A percentile compares a stretch with the other conserved stretches of the same genome.
These are phyloP conservation scores for Plasmodium gallinaceum DNA, from an alignment of 169 alveolate species.

Conservation along the genomic window DNA sequence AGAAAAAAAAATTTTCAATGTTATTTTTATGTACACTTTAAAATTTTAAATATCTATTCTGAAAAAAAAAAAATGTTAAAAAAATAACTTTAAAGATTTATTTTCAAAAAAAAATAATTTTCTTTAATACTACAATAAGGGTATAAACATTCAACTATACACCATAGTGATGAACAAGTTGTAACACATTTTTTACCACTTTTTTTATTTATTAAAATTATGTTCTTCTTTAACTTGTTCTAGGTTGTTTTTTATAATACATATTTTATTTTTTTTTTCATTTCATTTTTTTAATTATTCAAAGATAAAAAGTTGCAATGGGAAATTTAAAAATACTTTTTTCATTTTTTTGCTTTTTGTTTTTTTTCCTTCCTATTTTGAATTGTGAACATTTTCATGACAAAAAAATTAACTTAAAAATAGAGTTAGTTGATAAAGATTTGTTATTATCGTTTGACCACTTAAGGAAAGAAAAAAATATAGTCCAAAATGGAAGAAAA, in stretches of 20 bases:
- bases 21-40: background rate
- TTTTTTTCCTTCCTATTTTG: slow-evolving; percentile 23
- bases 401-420: slow-evolving; percentile 58
- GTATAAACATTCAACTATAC: too few relatives aligned
- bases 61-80: slow-evolving; percentile 5
- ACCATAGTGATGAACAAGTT: too few relatives aligned
- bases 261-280: too few relatives aligned
- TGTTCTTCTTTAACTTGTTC: background rate
- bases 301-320: background rate
- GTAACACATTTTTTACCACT: too few relatives aligned
- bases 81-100: background rate
- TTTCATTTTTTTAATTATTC: too few relatives aligned
- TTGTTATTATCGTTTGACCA: slow-evolving; percentile 47
- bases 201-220: background rate
- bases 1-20: background rate
- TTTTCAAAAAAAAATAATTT: too few relatives aligned
- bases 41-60: slow-evolving; percentile 3
- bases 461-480: slow-evolving; percentile 62
- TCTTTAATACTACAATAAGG: too few relatives aligned
- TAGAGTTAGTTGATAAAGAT: slow-evolving; percentile 70
- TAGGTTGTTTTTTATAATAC: slow-evolving; percentile 8
- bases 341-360: slow-evolving; percentile 48
- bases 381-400: slow-evolving; percentile 23
- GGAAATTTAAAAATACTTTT: slow-evolving; percentile 27
- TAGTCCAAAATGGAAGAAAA: slow-evolving; percentile 47